A percentile compares a stretch with the other conserved stretches of the same genome.
phyloP scores from a whole-genome alignment of 768 basidiomycete genomes.

The Hericium erinaceus region DNA sequence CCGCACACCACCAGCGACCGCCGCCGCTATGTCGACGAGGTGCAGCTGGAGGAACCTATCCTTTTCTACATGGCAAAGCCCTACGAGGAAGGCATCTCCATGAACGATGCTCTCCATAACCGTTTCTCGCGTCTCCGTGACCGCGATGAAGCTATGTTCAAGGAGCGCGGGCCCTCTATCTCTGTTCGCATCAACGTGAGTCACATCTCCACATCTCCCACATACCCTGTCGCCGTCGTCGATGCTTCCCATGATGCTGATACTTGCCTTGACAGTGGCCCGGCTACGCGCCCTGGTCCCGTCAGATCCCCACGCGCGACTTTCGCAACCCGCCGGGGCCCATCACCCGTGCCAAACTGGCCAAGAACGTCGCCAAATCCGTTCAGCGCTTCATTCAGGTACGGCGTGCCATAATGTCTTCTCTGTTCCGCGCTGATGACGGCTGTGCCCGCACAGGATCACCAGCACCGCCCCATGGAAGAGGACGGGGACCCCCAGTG shows the following conservation, averaged over 20 bases:
- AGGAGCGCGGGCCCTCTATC: conserved; percentile 67
- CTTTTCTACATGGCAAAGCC: conserved; percentile 49
- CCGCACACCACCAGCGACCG: conserved; percentile 73
- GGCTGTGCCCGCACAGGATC: conserved; percentile 29
- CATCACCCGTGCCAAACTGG: conserved; percentile 67
- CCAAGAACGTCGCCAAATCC: conserved; percentile 73
- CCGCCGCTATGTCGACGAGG: conserved; percentile 68
- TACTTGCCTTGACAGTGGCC: conserved; percentile 48
- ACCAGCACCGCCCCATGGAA: conserved; percentile 43
- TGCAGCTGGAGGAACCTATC: conserved; percentile 53
- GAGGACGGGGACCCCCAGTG: conserved; percentile 53
- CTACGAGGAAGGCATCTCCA: conserved; percentile 48
- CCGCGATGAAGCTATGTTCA: conserved; percentile 61
- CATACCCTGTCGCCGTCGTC: conserved; percentile 6
- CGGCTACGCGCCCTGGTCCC: conserved; percentile 67
- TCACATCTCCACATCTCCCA: not conserved
- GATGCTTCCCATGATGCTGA: conserved; percentile 4
- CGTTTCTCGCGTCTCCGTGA: conserved; percentile 44
- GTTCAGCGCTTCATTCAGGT: conserved; percentile 61
- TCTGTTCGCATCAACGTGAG: conserved; percentile 70
- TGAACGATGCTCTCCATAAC: conserved; percentile 56
- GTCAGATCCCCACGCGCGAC: conserved; percentile 77
- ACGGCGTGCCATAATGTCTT: conserved; percentile 14
- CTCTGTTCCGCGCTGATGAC: not conserved
- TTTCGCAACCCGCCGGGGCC: conserved; percentile 71